These are phyloP conservation scores for Oxytropis ochrocephala DNA, from an alignment of 306 rosid species.

Conservation along the genomic window DNA sequence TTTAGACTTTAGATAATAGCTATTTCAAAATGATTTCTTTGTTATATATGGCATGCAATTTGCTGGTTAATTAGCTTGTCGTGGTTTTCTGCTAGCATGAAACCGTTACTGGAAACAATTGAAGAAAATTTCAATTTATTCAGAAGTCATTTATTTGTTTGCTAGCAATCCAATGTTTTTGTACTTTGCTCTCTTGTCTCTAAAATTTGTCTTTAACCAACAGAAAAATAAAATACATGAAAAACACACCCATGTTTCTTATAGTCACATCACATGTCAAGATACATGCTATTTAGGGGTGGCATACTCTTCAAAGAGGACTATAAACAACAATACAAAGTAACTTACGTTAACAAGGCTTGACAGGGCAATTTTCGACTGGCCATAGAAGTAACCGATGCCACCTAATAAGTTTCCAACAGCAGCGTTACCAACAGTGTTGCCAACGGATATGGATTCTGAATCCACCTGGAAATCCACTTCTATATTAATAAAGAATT, in stretches of 20 bases:
- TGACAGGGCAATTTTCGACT: conserved; percentile 63
- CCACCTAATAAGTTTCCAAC: conserved; percentile 89
- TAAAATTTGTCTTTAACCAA: not conserved
- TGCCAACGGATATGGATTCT: conserved; percentile 64
- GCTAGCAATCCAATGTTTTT: not conserved
- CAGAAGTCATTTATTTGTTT: not conserved
- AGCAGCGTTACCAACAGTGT: conserved; percentile 88
- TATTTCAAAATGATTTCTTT: not conserved
- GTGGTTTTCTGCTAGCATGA: not conserved
- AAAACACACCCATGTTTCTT: not conserved
- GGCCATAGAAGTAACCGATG: conserved; percentile 93
- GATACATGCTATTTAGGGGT: not conserved
- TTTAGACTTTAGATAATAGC: not conserved
- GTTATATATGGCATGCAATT: not conserved
- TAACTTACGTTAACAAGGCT: conserved; percentile 48
- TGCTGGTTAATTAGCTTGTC: conserved; percentile 4
- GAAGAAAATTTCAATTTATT: conserved; percentile 6
- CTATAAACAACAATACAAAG: conserved; percentile 3
- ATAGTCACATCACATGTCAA: conserved; percentile 6
- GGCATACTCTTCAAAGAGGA: conserved; percentile 13
- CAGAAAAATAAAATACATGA: not conserved
- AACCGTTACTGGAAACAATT: not conserved
- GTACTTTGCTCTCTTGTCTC: not conserved
- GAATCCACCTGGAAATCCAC: conserved; percentile 65
- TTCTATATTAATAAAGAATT: conserved; percentile 20